A percentile compares a stretch with the other conserved stretches of the same genome.
phyloP scores from a whole-genome alignment of 2,329 filamentous ascomycete genomes.

The Alternaria ventricosa region DNA sequence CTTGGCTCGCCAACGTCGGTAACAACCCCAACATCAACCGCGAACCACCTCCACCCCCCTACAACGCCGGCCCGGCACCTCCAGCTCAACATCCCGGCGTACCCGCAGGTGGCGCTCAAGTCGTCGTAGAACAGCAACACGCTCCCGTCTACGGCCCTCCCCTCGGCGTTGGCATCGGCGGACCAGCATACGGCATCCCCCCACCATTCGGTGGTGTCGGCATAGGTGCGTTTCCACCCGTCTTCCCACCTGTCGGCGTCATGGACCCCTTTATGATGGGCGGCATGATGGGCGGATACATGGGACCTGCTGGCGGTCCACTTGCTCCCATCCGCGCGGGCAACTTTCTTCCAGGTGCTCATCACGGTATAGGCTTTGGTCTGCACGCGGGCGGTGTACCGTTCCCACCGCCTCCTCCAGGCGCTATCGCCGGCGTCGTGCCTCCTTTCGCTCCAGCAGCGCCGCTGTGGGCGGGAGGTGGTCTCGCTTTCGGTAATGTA shows the following conservation, averaged over 20 bases:
- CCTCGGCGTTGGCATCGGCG: conserved; percentile 27
- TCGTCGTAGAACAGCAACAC: conserved; percentile 31
- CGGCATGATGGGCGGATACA: conserved; percentile 1
- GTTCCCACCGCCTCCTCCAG: conserved; percentile 35
- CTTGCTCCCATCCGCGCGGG: conserved; percentile 34
- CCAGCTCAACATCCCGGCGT: conserved; percentile 11
- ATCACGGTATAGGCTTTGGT: conserved; percentile 36
- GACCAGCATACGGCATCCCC: conserved; percentile 18
- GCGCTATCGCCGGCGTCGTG: conserved; percentile 25
- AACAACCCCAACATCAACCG: conserved; percentile 46
- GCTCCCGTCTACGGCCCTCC: conserved; percentile 32
- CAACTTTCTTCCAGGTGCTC: conserved; percentile 33
- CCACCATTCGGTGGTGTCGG: conserved; percentile 27
- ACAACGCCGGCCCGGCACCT: conserved; percentile 20
- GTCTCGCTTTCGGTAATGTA: conserved; percentile 32
- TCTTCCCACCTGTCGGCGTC: conserved; percentile 20
- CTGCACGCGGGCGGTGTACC: conserved; percentile 27
- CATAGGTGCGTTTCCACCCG: conserved; percentile 34
- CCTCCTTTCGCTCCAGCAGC: conserved; percentile 31
- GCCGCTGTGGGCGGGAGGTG: conserved; percentile 32
- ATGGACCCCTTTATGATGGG: conserved; percentile 31
- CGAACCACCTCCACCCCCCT: conserved; percentile 38
- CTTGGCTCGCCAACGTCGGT: conserved; percentile 39
- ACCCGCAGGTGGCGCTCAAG: conserved; percentile 4
- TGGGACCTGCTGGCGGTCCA: conserved; percentile 28